Evolutionary conservation across 305 asterid species (phyloP).

Genomic region (Rubia tinctorum): DNA sequence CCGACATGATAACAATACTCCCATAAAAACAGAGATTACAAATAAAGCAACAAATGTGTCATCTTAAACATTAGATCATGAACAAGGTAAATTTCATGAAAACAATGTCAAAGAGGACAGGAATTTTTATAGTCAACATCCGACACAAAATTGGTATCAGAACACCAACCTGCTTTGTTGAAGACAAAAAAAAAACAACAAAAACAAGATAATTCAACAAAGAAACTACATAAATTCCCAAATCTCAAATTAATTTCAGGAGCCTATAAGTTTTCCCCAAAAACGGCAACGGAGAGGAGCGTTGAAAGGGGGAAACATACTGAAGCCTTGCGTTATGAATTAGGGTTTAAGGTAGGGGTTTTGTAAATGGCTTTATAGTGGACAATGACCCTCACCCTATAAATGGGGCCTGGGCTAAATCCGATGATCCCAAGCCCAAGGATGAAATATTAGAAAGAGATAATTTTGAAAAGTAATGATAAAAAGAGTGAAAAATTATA

Average conservation of each 20-base stretch:
- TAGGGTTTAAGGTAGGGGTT: background rate
- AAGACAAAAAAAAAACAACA: conserved; percentile 24
- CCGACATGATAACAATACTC: background rate
- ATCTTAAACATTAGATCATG: background rate
- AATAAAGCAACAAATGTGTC: background rate
- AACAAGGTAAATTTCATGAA: background rate
- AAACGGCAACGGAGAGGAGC: background rate
- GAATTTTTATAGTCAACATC: conserved; percentile 40
- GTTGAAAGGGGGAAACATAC: background rate
- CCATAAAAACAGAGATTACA: no score
- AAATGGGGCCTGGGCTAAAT: conserved; percentile 16
- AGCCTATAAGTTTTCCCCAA: background rate
- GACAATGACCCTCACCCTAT: background rate
- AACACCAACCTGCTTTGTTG: conserved; percentile 45
- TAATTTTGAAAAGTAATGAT: no score
- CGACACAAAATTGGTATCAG: conserved; percentile 48
- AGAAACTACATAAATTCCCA: background rate
- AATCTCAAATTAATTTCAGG: background rate
- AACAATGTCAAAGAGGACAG: conserved; percentile 6
- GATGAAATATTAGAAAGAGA: no score
- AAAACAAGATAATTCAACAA: background rate
- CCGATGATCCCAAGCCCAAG: no score
- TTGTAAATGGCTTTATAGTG: conserved; percentile 2
- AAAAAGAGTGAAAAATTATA: no score
- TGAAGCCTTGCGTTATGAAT: background rate